Base-by-base conservation (phyloP, 2,329 filamentous ascomycete genomes). In the Phialophora tarda region DNA sequence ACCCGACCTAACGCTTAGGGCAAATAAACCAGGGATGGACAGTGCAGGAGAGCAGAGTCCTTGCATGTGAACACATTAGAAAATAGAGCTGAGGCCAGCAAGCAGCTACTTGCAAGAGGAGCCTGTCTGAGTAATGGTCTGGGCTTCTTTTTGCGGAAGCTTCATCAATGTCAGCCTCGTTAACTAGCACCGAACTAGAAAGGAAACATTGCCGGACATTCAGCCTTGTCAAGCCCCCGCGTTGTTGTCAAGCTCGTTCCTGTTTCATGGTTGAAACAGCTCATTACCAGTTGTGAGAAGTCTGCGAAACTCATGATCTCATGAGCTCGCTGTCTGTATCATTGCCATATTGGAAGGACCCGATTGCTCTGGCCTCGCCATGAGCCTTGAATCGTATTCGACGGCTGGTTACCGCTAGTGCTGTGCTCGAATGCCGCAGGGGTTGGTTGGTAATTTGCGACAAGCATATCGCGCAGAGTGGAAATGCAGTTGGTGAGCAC, bases 401-500 rank as follows among this genome's bases (percentile, higher is more conserved):
- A 44, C 38, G 3, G 38, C 38, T n/a, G 38, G 4, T n/a, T n/a
- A n/a, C 17, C 38, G 17, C 38, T 44, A n/a, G 17, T 17, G 6
- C 6, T 7, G 4, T 44, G 17, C 38, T 21, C 12, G 17, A n/a
- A 17, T 7, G 17, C 17, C 1, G 14, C 14, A 44, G 14, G 38
- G 1, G 17, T 44, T n/a, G 38, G 38, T n/a, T n/a, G 6, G 14
- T n/a, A 21, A 44, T 7, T 17, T 44, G 14, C 17, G 17, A 44
- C 5, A 44, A 44, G 1, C 38, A 44, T n/a, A 24, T 28, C 5
- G 6, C 17, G 7, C 11, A 5, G 14, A 10, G 7, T 24, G 48
- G 57, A 30, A 51, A 66, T 66, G 64, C 64, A 66, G 34, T 55
- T 66, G 64, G 32, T 54, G 34, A 53, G 56, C 30, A 53, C 53